These are phyloP conservation scores for Fusarium brachygibbosum DNA, from an alignment of 2,329 filamentous ascomycete species.

Conservation along the genomic window DNA sequence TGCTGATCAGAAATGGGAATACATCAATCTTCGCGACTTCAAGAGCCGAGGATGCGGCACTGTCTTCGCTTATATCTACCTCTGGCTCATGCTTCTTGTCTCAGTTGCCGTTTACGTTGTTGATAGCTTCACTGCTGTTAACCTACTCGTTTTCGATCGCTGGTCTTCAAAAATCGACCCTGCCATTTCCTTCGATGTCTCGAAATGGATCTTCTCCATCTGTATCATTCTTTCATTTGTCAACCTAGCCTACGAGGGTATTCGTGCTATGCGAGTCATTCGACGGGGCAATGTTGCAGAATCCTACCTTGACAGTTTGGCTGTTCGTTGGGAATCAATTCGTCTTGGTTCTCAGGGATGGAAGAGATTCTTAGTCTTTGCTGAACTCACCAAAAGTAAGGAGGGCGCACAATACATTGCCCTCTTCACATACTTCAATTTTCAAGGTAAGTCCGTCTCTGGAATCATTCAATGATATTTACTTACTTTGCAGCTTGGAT, in stretches of 20 bases:
- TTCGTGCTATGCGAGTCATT: slow-evolving; percentile 85
- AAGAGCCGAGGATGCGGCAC: slow-evolving; percentile 83
- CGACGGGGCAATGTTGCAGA: slow-evolving; percentile 87
- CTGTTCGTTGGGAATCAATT: slow-evolving; percentile 85
- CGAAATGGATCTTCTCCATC: slow-evolving; percentile 94
- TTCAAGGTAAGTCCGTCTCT: slow-evolving; percentile 65
- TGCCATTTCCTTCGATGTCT: slow-evolving; percentile 79
- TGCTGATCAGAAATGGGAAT: slow-evolving; percentile 94
- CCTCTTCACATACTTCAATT: slow-evolving; percentile 88
- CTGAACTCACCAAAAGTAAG: slow-evolving; percentile 89
- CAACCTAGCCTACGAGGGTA: slow-evolving; percentile 83
- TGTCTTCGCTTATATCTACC: slow-evolving; percentile 83
- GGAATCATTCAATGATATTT: background rate
- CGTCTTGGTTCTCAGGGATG: slow-evolving; percentile 83
- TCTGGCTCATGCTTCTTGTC: slow-evolving; percentile 83
- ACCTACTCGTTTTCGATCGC: slow-evolving; percentile 87
- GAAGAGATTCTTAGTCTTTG: slow-evolving; percentile 92
- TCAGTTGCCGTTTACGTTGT: slow-evolving; percentile 88
- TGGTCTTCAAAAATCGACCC: slow-evolving; percentile 90
- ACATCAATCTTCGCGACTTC: slow-evolving; percentile 84
- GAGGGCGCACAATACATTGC: slow-evolving; percentile 93
- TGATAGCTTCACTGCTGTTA: slow-evolving; percentile 93
- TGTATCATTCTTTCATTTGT: slow-evolving; percentile 93
- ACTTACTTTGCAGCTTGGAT: slow-evolving; percentile 75
- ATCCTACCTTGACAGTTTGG: slow-evolving; percentile 90